Evolutionary conservation across 805 yeast genomes (phyloP).

Genomic region (Wickerhamomyces silvicola): DNA sequence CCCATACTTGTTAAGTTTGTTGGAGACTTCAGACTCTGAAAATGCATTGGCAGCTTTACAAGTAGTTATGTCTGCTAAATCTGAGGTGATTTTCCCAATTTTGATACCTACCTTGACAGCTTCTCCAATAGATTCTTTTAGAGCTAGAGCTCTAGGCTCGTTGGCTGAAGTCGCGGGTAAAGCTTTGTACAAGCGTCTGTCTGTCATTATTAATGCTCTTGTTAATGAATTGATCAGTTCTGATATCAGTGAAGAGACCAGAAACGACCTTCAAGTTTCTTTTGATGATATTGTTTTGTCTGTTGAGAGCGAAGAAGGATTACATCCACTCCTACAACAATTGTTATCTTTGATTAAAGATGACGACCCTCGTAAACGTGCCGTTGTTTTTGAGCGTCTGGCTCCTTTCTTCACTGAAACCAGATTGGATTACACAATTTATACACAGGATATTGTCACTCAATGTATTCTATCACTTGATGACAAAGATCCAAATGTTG

Average conservation of each 20-base stretch:
- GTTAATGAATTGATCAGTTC: slow-evolving; percentile 47
- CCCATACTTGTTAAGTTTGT: slow-evolving; percentile 71
- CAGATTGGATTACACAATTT: slow-evolving; percentile 60
- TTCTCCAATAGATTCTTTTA: slow-evolving; percentile 75
- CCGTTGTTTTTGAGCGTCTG: slow-evolving; percentile 58
- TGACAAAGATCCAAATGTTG: slow-evolving; percentile 57
- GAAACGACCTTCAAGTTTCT: slow-evolving; percentile 40
- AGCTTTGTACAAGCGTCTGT: slow-evolving; percentile 66
- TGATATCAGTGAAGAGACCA: slow-evolving; percentile 32
- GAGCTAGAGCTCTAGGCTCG: slow-evolving; percentile 83
- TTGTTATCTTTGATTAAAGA: slow-evolving; percentile 68
- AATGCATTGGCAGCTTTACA: slow-evolving; percentile 81
- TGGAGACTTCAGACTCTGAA: slow-evolving; percentile 57
- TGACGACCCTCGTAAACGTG: slow-evolving; percentile 61
- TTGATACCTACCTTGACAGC: slow-evolving; percentile 77
- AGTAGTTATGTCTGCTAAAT: slow-evolving; percentile 85
- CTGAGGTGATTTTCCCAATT: slow-evolving; percentile 91
- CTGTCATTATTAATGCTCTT: slow-evolving; percentile 67
- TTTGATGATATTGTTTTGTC: slow-evolving; percentile 68
- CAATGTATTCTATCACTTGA: slow-evolving; percentile 68
- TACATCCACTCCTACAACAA: slow-evolving; percentile 80
- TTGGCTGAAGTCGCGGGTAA: slow-evolving; percentile 87
- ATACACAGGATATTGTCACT: slow-evolving; percentile 68
- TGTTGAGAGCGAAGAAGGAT: slow-evolving; percentile 69
- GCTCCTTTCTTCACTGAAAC: slow-evolving; percentile 67